These are phyloP conservation scores for Yamadazyma conglobata DNA, from an alignment of 1,139 yeast genomes.

Conservation along the genomic window DNA sequence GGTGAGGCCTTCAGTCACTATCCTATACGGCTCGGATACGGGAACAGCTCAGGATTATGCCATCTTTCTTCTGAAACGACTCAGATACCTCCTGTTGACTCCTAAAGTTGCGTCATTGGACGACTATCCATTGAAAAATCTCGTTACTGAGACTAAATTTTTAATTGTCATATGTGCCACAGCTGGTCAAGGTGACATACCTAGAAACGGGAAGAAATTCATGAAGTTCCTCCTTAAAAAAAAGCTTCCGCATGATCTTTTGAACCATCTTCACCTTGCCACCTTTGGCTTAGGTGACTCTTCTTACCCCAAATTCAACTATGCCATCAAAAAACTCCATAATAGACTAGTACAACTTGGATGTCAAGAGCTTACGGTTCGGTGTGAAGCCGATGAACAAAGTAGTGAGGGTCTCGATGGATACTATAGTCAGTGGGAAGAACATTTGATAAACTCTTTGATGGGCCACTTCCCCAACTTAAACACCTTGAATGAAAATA, in stretches of 20 bases:
- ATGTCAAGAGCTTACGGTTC: conserved; percentile 61
- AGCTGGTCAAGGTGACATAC: conserved; percentile 90
- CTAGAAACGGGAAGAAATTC: conserved; percentile 67
- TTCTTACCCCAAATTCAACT: conserved; percentile 81
- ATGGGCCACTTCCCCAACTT: conserved; percentile 32
- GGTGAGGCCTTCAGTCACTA: conserved; percentile 44
- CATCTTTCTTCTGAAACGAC: conserved; percentile 51
- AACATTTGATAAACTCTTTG: conserved; percentile 44
- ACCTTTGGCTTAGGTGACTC: conserved; percentile 95
- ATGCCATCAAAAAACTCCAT: conserved; percentile 81
- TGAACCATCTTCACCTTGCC: conserved; percentile 61
- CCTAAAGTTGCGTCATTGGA: conserved; percentile 58
- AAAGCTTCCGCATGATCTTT: conserved; percentile 61
- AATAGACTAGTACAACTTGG: conserved; percentile 78
- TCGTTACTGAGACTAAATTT: conserved; percentile 45
- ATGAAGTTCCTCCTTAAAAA: conserved; percentile 72
- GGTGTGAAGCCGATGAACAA: conserved; percentile 91
- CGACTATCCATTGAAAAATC: conserved; percentile 52
- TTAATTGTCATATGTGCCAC: conserved; percentile 79
- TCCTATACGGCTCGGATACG: conserved; percentile 88
- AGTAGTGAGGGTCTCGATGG: conserved; percentile 77
- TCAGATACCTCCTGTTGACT: conserved; percentile 54
- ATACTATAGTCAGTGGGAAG: conserved; percentile 73
- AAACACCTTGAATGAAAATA: conserved; percentile 30
- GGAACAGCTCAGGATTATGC: conserved; percentile 93